These are phyloP conservation scores for Melastoma malabathricum DNA, from an alignment of 345 rosid species.

Conservation along the genomic window DNA sequence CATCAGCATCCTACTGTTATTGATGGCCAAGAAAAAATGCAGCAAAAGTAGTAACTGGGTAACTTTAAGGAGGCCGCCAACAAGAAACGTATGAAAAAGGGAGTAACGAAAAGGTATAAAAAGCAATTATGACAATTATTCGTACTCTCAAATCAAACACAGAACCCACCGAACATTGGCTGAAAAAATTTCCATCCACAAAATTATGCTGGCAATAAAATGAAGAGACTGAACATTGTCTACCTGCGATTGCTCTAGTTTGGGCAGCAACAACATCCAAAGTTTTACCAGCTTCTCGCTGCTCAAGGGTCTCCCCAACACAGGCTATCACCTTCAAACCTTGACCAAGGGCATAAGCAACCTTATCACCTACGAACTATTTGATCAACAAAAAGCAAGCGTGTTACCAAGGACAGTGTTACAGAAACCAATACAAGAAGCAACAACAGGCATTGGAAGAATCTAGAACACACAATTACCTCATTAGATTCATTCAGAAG, in stretches of 20 bases:
- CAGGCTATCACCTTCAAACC: conserved; percentile 94
- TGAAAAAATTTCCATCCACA: no score
- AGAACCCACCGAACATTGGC: no score
- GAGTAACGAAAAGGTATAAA: no score
- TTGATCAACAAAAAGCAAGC: conserved; percentile 7
- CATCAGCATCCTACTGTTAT: no score
- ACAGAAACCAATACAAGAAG: conserved; percentile 2
- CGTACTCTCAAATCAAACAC: no score
- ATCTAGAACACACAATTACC: conserved; percentile 20
- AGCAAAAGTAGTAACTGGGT: no score
- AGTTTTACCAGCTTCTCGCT: conserved; percentile 74
- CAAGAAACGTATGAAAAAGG: no score
- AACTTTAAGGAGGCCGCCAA: no score
- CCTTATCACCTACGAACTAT: conserved; percentile 89
- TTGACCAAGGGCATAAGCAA: conserved; percentile 78
- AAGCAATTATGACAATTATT: no score
- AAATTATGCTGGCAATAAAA: no score
- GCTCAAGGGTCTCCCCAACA: conserved; percentile 87
- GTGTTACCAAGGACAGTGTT: neutral
- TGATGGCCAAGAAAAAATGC: no score
- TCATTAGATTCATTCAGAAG: conserved; percentile 57
- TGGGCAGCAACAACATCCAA: conserved; percentile 84
- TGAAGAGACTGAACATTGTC: neutral
- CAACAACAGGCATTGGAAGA: no score
- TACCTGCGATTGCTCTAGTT: conserved; percentile 91